A percentile compares a stretch with the other conserved stretches of the same genome.
Conservation (phyloP, 306 rosid species). For the Dryas drummondii region DNA sequence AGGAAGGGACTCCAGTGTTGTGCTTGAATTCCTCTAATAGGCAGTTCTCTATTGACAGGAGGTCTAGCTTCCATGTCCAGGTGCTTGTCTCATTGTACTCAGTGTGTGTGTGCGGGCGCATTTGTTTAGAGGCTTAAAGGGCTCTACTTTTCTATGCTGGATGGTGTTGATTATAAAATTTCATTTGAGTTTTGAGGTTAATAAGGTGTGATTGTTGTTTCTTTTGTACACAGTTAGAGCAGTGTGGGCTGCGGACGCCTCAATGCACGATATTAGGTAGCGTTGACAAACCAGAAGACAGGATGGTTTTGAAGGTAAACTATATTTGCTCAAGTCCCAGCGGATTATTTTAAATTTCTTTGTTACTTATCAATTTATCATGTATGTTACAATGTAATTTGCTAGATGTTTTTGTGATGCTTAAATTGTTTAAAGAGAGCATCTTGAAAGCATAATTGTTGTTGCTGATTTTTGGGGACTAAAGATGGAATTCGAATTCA, state of each 20-base stretch:
- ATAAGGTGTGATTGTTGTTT: background rate
- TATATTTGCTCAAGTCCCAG: background rate
- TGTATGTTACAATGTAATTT: background rate
- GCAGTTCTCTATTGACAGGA: slow-evolving; percentile 34
- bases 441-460: background rate
- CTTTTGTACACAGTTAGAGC: slow-evolving; percentile 55
- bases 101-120: background rate
- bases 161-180: background rate
- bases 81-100: slow-evolving; percentile 27
- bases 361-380: background rate
- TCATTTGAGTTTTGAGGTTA: background rate
- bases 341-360: background rate
- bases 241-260: slow-evolving; percentile 75
- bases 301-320: slow-evolving; percentile 40
- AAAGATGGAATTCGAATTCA: slow-evolving; percentile 7
- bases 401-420: background rate
- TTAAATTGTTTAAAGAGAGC: background rate
- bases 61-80: slow-evolving; percentile 84
- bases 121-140: background rate
- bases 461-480: background rate
- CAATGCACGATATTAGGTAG: slow-evolving; percentile 85
- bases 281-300: slow-evolving; percentile 65
- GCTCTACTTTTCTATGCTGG: background rate
- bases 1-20: slow-evolving; percentile 68
- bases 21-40: slow-evolving; percentile 42